These are phyloP conservation scores for Puccinellia tenuiflora DNA, from an alignment of 176 grass and related monocot species.

Conservation along the genomic window DNA sequence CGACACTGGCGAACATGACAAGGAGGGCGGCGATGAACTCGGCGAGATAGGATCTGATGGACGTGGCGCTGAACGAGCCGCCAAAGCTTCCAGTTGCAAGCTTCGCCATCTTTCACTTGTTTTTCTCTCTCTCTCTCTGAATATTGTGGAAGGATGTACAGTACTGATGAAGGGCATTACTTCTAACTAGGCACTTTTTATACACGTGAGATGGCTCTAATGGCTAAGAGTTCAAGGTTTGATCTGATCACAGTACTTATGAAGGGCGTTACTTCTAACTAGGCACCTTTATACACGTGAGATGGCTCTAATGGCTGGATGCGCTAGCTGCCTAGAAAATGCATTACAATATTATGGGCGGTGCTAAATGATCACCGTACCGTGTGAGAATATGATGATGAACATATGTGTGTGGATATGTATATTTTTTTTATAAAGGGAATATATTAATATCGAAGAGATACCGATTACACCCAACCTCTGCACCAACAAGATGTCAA, in stretches of 20 bases:
- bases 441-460: too few relatives aligned
- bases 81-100: slow-evolving; percentile 65
- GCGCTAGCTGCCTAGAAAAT: not conserved
- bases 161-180: too few relatives aligned
- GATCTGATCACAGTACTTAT: slow-evolving; percentile 25
- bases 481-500: too few relatives aligned
- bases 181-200: too few relatives aligned
- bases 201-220: too few relatives aligned
- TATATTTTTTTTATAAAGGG: too few relatives aligned
- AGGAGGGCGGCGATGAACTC: slow-evolving; percentile 94
- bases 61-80: slow-evolving; percentile 59
- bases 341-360: slow-evolving; percentile 56
- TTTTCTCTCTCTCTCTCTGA: not conserved
- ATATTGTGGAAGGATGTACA: not conserved
- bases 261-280: not conserved
- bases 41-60: slow-evolving; percentile 65
- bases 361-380: slow-evolving; percentile 43
- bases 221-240: slow-evolving; percentile 3
- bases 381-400: too few relatives aligned
- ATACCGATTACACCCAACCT: too few relatives aligned
- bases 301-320: slow-evolving; percentile 5
- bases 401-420: too few relatives aligned
- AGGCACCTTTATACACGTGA: slow-evolving; percentile 37
- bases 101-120: slow-evolving; percentile 57
- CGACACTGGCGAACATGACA: slow-evolving; percentile 86